Conservation (phyloP, 2,329 filamentous ascomycete species). For the Alternaria novae-zelandiae region DNA sequence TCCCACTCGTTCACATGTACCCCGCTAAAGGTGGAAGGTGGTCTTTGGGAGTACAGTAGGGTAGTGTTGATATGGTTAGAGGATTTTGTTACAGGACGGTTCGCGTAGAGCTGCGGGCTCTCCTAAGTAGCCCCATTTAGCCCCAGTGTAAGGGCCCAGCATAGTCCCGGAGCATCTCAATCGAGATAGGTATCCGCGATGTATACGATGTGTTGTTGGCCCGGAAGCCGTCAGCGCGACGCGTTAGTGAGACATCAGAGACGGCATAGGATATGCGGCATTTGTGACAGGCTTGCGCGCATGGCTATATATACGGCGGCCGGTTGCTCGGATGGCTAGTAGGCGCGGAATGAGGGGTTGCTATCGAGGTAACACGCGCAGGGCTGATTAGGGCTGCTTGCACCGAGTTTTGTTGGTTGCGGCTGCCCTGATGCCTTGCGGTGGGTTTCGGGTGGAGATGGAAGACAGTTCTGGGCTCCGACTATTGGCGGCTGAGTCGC, state of each 20-base stretch:
- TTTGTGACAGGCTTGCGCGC: conserved; percentile 6
- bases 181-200: conserved; percentile 12
- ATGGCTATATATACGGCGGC: neutral
- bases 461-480: neutral
- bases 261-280: neutral
- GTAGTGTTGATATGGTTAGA: conserved; percentile 17
- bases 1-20: conserved; percentile 8
- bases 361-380: neutral
- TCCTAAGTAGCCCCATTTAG: neutral
- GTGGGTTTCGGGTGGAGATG: neutral
- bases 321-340: neutral
- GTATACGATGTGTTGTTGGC: neutral
- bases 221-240: neutral
- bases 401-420: neutral
- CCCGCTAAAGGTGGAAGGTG: conserved; percentile 17
- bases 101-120: conserved; percentile 8
- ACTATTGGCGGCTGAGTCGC: neutral
- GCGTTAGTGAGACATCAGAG: neutral
- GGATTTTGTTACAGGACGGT: conserved; percentile 2
- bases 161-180: conserved; percentile 8
- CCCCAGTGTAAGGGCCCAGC: neutral
- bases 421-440: neutral
- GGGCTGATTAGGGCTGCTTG: neutral
- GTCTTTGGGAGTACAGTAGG: conserved; percentile 8
- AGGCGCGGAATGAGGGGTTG: neutral